A percentile compares a stretch with the other conserved stretches of the same genome.
These are phyloP conservation scores for Hyaloscypha finlandica DNA, from an alignment of 495 filamentous ascomycete species.

Conservation along the genomic window DNA sequence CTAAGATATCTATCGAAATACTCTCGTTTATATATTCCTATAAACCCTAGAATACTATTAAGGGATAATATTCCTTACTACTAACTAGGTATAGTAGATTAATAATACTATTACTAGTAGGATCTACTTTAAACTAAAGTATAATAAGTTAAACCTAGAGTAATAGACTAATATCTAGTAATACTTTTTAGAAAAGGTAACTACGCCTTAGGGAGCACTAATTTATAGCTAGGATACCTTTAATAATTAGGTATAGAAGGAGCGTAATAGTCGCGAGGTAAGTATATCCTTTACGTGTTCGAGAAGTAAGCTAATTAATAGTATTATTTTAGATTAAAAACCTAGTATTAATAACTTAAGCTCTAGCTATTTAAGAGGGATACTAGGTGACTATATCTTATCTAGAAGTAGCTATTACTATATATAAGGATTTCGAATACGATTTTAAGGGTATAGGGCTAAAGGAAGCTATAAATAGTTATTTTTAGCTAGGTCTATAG, in stretches of 20 bases:
- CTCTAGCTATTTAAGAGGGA: background rate
- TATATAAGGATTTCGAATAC: background rate
- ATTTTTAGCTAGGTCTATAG: slow-evolving; percentile 10
- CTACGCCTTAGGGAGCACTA: too few relatives aligned
- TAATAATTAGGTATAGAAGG: background rate
- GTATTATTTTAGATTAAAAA: slow-evolving; percentile 18
- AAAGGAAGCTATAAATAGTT: slow-evolving; percentile 22
- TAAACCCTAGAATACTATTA: background rate
- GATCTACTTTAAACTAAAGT: too few relatives aligned
- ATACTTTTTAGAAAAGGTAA: too few relatives aligned
- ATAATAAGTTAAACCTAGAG: too few relatives aligned
- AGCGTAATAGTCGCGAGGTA: slow-evolving; percentile 15
- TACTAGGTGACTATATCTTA: too few relatives aligned
- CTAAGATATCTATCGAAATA: slow-evolving; percentile 33
- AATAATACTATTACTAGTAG: too few relatives aligned
- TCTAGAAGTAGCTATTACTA: background rate
- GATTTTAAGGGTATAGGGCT: too few relatives aligned
- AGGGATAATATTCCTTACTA: too few relatives aligned
- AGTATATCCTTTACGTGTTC: slow-evolving; percentile 6
- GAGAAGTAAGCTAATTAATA: background rate
- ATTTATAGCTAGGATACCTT: background rate
- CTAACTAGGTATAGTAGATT: too few relatives aligned
- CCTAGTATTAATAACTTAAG: background rate
- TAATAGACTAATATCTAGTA: too few relatives aligned
- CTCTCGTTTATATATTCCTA: slow-evolving; percentile 16